Conservation (phyloP, 2,329 filamentous ascomycete genomes). For the Penicillium sclerotiorum region DNA sequence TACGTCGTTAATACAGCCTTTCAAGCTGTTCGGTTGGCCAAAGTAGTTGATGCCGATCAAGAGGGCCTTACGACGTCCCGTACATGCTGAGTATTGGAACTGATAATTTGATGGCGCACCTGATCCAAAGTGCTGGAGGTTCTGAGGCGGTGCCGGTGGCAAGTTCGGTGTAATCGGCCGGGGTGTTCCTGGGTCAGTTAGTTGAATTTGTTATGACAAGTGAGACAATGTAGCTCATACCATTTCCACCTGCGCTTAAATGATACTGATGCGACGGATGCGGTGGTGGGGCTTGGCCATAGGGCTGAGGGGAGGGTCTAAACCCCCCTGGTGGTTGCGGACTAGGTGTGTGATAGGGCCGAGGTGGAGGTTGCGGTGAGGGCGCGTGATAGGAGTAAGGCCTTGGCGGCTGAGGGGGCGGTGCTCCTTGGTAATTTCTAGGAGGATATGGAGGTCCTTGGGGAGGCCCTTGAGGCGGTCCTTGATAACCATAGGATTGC, state of each 20-base stretch:
- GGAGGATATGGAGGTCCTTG: slow-evolving; percentile 13
- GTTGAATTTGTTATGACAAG: slow-evolving; percentile 6
- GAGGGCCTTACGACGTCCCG: slow-evolving; percentile 81
- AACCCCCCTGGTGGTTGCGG: not conserved
- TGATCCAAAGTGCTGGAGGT: slow-evolving; percentile 72
- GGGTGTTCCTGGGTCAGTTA: slow-evolving; percentile 48
- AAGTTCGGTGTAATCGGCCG: slow-evolving; percentile 55
- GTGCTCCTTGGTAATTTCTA: not conserved
- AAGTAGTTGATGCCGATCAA: slow-evolving; percentile 97
- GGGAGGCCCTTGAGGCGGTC: slow-evolving; percentile 18
- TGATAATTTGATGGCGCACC: slow-evolving; percentile 79
- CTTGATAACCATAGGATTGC: not conserved
- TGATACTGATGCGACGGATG: slow-evolving; percentile 15
- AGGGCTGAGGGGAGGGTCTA: slow-evolving; percentile 3
- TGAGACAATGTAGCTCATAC: slow-evolving; percentile 3
- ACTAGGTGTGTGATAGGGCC: slow-evolving; percentile 4
- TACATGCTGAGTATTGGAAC: slow-evolving; percentile 93
- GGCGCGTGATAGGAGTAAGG: slow-evolving; percentile 14
- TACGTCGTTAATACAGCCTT: slow-evolving; percentile 96
- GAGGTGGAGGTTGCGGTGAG: slow-evolving; percentile 9
- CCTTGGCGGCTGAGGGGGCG: not conserved
- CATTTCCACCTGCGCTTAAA: slow-evolving; percentile 15
- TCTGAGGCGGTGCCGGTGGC: slow-evolving; percentile 68
- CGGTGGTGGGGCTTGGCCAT: slow-evolving; percentile 5
- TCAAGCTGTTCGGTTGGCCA: slow-evolving; percentile 81